Evolutionary conservation across 441 rosid species (phyloP).

Genomic region (Lepidium campestre): DNA sequence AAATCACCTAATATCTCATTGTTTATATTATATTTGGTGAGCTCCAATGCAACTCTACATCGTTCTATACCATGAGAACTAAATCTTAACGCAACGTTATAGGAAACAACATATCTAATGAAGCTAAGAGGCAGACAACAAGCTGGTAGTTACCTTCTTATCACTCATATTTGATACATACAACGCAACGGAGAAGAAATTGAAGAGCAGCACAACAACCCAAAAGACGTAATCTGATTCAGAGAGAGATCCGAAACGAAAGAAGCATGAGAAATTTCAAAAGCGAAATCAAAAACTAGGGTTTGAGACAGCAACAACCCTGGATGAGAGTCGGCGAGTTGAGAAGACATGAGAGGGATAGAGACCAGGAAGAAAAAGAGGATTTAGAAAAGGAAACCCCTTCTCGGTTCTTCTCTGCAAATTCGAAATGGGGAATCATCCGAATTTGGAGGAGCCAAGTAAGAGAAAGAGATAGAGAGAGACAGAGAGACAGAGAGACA

Average conservation of each 20-base stretch:
- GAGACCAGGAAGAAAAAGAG: conserved; percentile 37
- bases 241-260: conserved; percentile 29
- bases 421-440: conserved; percentile 42
- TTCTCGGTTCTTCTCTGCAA: conserved; percentile 30
- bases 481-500: background rate
- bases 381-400: conserved; percentile 48
- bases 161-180: conserved; percentile 51
- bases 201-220: conserved; percentile 15
- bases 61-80: background rate
- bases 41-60: background rate
- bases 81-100: background rate
- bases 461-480: background rate
- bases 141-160: conserved; percentile 43
- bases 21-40: background rate
- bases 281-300: conserved; percentile 30
- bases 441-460: conserved; percentile 21
- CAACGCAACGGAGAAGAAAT: conserved; percentile 20
- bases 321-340: conserved; percentile 39
- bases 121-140: background rate
- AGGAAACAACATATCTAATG: background rate
- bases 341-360: conserved; percentile 83
- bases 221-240: conserved; percentile 14
- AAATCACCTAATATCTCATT: background rate
- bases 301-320: conserved; percentile 45
- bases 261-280: conserved; percentile 24